A percentile compares a stretch with the other conserved stretches of the same genome.
Conservation (phyloP, 2,329 filamentous ascomycete genomes). For the Fusarium miscanthi region DNA sequence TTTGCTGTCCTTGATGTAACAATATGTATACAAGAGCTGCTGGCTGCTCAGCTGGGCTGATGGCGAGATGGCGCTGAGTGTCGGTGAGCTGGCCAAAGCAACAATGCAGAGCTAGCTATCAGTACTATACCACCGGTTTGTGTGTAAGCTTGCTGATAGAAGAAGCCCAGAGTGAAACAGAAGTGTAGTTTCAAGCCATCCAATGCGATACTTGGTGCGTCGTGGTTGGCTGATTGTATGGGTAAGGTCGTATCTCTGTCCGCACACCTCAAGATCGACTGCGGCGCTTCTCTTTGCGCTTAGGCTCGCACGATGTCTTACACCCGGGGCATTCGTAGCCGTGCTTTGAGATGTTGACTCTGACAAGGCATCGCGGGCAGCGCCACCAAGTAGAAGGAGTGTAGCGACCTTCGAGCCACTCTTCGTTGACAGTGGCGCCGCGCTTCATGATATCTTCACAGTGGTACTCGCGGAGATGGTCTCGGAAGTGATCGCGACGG, state of each 20-base stretch:
- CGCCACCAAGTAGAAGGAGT: conserved; percentile 62
- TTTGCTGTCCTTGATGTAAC: conserved; percentile 11
- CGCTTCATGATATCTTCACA: conserved; percentile 65
- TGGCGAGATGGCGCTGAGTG: not conserved
- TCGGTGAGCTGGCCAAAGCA: conserved; percentile 11
- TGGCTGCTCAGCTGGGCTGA: conserved; percentile 16
- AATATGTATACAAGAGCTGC: conserved; percentile 22
- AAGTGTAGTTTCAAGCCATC: conserved; percentile 20
- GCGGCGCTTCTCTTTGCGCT: conserved; percentile 53
- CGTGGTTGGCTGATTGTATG: conserved; percentile 21
- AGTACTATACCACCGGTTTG: not conserved
- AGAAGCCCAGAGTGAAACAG: conserved; percentile 5
- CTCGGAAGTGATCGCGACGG: conserved; percentile 67
- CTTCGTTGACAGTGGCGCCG: conserved; percentile 50
- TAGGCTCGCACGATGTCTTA: conserved; percentile 58
- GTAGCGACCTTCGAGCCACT: conserved; percentile 55
- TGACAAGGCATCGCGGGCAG: conserved; percentile 63
- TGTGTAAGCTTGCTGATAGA: not conserved
- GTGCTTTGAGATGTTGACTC: conserved; percentile 55
- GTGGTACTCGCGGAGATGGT: conserved; percentile 67
- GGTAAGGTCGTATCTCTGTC: conserved; percentile 18
- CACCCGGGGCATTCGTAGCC: conserved; percentile 61
- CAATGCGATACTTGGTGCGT: conserved; percentile 14
- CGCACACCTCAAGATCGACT: conserved; percentile 33
- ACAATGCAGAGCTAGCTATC: not conserved